A percentile compares a stretch with the other conserved stretches of the same genome.
Evolutionary conservation across 176 grass and related monocot species (phyloP).

Genomic region (Aegilops umbellulata): DNA sequence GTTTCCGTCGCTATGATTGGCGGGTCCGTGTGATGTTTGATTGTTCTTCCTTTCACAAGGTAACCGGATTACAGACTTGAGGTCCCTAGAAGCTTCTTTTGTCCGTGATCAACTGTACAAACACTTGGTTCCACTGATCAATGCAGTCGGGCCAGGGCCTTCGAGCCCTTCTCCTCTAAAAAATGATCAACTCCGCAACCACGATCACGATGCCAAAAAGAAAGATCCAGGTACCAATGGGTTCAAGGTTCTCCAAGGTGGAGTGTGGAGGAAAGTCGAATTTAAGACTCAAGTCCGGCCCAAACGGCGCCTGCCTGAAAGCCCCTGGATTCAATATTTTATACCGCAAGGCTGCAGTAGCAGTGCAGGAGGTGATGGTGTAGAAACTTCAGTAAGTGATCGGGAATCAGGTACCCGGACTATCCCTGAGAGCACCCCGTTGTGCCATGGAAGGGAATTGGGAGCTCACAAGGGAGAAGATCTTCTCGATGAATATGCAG

Average conservation of each 20-base stretch:
- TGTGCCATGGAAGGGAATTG: conserved; percentile 36
- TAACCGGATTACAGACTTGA: too few relatives aligned
- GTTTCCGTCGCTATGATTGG: too few relatives aligned
- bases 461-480: conserved; percentile 15
- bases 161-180: too few relatives aligned
- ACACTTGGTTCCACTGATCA: too few relatives aligned
- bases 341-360: conserved; percentile 11
- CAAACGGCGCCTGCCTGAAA: conserved; percentile 32
- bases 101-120: too few relatives aligned
- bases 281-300: conserved; percentile 31
- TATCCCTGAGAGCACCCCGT: conserved; percentile 5
- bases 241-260: conserved; percentile 61
- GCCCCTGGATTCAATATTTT: conserved; percentile 67
- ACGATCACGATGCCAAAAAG: background rate
- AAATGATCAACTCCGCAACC: conserved; percentile 34
- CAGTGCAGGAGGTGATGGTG: background rate
- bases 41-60: too few relatives aligned
- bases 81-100: too few relatives aligned
- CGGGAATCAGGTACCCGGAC: conserved; percentile 29
- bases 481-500: conserved; percentile 34
- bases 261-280: conserved; percentile 50
- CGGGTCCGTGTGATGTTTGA: too few relatives aligned
- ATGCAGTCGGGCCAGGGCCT: too few relatives aligned
- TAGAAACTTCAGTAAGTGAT: conserved; percentile 12
- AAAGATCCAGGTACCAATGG: background rate